These are phyloP conservation scores for Arachnomyces sp. DNA, from an alignment of 2,329 filamentous ascomycete genomes.

Conservation along the genomic window DNA sequence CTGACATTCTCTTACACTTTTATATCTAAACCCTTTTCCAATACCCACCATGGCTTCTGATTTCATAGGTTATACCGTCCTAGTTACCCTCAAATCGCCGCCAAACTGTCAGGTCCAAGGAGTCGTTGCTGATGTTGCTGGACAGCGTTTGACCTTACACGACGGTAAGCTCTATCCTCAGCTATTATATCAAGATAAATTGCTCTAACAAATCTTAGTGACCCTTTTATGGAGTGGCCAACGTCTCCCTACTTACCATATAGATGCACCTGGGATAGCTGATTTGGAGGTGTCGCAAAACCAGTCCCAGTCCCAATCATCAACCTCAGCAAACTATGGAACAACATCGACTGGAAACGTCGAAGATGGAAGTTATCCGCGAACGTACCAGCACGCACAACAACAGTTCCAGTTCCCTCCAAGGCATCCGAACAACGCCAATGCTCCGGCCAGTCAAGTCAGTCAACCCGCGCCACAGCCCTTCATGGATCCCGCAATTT, in stretches of 20 bases:
- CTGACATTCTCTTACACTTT: not conserved
- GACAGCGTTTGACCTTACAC: conserved; percentile 60
- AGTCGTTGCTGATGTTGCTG: conserved; percentile 62
- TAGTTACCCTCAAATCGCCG: conserved; percentile 62
- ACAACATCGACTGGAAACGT: conserved; percentile 17
- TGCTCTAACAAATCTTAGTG: conserved; percentile 34
- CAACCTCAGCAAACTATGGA: conserved; percentile 6
- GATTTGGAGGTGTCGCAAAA: conserved; percentile 48
- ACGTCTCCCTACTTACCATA: conserved; percentile 45
- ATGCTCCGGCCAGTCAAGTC: conserved; percentile 3
- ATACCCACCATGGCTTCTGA: conserved; percentile 52
- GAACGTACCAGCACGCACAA: no score
- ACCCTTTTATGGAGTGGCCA: conserved; percentile 45
- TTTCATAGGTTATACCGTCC: conserved; percentile 70
- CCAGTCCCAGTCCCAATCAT: conserved; percentile 10
- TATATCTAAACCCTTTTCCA: conserved; percentile 1
- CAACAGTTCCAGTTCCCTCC: not conserved
- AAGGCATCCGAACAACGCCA: conserved; percentile 11
- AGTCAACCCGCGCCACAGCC: conserved; percentile 15
- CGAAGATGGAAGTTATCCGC: conserved; percentile 2
- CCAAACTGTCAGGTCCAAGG: conserved; percentile 60
- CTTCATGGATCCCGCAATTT: conserved; percentile 76
- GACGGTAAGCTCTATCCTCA: conserved; percentile 52
- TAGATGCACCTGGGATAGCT: conserved; percentile 52
- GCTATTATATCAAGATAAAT: conserved; percentile 24